These are phyloP conservation scores for Bruguiera parviflora DNA, from an alignment of 345 rosid genomes.

Conservation along the genomic window DNA sequence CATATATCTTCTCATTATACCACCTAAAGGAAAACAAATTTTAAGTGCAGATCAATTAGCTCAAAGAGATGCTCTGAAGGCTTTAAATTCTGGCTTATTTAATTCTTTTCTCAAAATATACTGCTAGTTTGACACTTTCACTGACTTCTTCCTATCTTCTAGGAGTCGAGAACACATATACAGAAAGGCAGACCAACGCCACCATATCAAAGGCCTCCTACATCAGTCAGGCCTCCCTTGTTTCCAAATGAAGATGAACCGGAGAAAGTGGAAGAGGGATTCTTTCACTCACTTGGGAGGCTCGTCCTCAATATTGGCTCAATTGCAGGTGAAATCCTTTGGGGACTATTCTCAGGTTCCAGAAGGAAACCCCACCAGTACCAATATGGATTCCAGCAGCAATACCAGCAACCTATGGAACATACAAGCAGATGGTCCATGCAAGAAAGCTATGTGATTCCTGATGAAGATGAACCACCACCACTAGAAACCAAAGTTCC, in stretches of 20 bases:
- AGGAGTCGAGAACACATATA: slow-evolving; percentile 42
- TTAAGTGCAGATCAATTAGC: no score
- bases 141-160: slow-evolving; percentile 4
- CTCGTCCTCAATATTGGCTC: slow-evolving; percentile 67
- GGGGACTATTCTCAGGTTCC: slow-evolving; percentile 43
- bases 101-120: no score
- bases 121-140: neutral
- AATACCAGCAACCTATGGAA: slow-evolving; percentile 36
- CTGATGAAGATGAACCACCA: slow-evolving; percentile 77
- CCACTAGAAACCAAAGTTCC: slow-evolving; percentile 52
- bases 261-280: slow-evolving; percentile 58
- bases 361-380: slow-evolving; percentile 37
- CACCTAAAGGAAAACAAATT: no score
- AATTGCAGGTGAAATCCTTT: slow-evolving; percentile 52
- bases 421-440: slow-evolving; percentile 56
- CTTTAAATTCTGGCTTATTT: no score
- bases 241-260: slow-evolving; percentile 67
- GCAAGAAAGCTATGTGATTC: slow-evolving; percentile 79
- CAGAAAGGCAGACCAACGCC: slow-evolving; percentile 46
- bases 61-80: no score
- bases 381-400: slow-evolving; percentile 34
- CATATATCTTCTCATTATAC: no score
- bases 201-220: slow-evolving; percentile 63
- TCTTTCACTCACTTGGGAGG: slow-evolving; percentile 69
- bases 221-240: slow-evolving; percentile 60